These are phyloP conservation scores for Talaromyces sp. DNA, from an alignment of 2,329 filamentous ascomycete genomes.

Conservation along the genomic window DNA sequence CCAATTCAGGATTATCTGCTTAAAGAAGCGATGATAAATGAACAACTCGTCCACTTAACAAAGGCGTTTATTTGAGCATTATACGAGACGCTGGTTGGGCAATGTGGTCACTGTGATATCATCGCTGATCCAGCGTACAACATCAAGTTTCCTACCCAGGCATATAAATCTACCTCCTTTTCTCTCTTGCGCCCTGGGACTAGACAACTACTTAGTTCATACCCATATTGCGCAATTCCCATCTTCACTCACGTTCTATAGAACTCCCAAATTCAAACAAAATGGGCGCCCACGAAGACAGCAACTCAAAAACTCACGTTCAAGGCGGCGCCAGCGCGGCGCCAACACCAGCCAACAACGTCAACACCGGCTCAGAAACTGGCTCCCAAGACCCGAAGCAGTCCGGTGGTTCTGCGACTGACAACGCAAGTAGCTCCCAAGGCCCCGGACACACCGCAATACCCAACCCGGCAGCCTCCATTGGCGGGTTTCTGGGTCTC, in stretches of 20 bases:
- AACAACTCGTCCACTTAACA: not conserved
- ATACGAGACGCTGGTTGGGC: not conserved
- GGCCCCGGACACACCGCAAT: constrained; percentile 12
- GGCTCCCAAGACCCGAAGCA: not conserved
- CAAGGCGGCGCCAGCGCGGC: constrained; percentile 17
- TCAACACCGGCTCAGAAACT: not conserved
- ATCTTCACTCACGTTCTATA: not conserved
- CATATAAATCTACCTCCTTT: too few species aligned
- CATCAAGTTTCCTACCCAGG: not conserved
- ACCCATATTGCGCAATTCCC: not conserved
- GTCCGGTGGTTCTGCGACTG: not conserved
- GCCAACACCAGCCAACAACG: constrained; percentile 18
- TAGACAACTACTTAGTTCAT: too few species aligned
- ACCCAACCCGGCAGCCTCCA: constrained; percentile 24
- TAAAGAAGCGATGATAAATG: not conserved
- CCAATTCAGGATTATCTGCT: too few species aligned
- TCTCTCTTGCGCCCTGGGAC: too few species aligned
- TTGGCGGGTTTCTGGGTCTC: constrained; percentile 29
- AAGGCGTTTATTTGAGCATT: too few species aligned
- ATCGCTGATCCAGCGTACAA: not conserved
- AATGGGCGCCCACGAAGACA: constrained; percentile 14
- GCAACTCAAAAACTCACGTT: constrained; percentile 10
- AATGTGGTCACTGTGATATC: constrained; percentile 14
- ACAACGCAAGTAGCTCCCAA: constrained; percentile 4
- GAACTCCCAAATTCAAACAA: not conserved